phyloP scores from a whole-genome alignment of 306 rosid species.

The Cucumis melo region DNA sequence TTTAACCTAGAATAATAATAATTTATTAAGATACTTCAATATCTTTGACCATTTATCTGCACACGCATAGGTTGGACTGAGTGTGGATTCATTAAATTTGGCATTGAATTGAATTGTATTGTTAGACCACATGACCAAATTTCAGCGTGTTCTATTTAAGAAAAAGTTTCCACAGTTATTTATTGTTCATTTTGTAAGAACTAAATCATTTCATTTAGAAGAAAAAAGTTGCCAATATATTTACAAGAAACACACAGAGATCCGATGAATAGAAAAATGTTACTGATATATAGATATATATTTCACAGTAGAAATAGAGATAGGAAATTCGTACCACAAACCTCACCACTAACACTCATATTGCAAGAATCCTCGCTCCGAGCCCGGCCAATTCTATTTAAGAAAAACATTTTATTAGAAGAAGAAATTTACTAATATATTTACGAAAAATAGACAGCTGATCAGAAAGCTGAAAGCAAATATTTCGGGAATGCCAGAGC shows the following conservation, averaged over 20 bases:
- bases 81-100: background rate
- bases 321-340: too few relatives aligned
- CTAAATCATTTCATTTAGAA: too few relatives aligned
- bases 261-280: background rate
- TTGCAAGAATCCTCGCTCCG: too few relatives aligned
- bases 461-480: background rate
- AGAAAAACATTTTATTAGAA: too few relatives aligned
- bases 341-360: too few relatives aligned
- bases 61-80: background rate
- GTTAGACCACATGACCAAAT: background rate
- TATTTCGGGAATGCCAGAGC: background rate
- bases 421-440: background rate
- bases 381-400: too few relatives aligned
- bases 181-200: background rate
- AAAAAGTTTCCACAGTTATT: background rate
- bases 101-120: background rate
- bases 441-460: background rate
- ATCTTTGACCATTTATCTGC: background rate
- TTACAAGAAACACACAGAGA: background rate
- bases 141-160: background rate
- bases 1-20: too few relatives aligned
- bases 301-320: too few relatives aligned
- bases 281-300: too few relatives aligned
- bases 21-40: background rate
- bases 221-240: background rate